Conservation (phyloP, 768 basidiomycete genomes). For the Leccinum truebloodii region DNA sequence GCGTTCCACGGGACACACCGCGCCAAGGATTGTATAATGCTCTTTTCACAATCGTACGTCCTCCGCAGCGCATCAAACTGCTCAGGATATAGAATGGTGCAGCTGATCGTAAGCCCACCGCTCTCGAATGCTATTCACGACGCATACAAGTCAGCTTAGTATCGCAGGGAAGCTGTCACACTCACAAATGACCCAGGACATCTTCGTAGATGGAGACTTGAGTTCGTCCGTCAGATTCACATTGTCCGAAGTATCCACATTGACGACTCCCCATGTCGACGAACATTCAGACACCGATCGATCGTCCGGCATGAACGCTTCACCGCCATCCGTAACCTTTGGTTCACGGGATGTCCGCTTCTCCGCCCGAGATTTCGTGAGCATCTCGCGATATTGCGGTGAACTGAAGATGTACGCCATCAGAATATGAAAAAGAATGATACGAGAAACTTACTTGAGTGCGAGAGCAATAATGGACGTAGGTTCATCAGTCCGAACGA, state of each 20-base stretch:
- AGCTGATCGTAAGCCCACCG: constrained; percentile 87
- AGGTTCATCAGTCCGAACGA: constrained; percentile 94
- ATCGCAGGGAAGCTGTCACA: constrained; percentile 7
- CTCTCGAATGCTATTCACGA: constrained; percentile 75
- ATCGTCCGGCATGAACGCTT: constrained; percentile 94
- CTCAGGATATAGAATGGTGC: constrained; percentile 93
- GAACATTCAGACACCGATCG: constrained; percentile 76
- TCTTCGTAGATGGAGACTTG: constrained; percentile 71
- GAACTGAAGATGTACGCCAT: constrained; percentile 48
- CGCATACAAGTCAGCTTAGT: constrained; percentile 9
- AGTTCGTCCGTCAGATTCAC: constrained; percentile 79
- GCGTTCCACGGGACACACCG: constrained; percentile 97
- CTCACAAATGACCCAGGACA: constrained; percentile 82
- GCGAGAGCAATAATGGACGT: constrained; percentile 97
- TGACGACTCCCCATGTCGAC: constrained; percentile 92
- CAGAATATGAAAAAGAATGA: constrained; percentile 4
- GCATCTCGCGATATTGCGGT: constrained; percentile 78
- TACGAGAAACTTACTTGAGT: constrained; percentile 61
- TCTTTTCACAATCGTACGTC: constrained; percentile 92
- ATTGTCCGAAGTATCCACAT: constrained; percentile 67
- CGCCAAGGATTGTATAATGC: constrained; percentile 90
- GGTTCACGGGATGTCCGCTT: constrained; percentile 64
- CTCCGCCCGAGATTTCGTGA: constrained; percentile 74
- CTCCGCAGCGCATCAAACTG: constrained; percentile 93
- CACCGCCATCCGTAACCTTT: constrained; percentile 63